Evolutionary conservation across 768 basidiomycete genomes (phyloP), one percentile per base, ranked within the genome.

Genomic region (Collybia sordida): DNA sequence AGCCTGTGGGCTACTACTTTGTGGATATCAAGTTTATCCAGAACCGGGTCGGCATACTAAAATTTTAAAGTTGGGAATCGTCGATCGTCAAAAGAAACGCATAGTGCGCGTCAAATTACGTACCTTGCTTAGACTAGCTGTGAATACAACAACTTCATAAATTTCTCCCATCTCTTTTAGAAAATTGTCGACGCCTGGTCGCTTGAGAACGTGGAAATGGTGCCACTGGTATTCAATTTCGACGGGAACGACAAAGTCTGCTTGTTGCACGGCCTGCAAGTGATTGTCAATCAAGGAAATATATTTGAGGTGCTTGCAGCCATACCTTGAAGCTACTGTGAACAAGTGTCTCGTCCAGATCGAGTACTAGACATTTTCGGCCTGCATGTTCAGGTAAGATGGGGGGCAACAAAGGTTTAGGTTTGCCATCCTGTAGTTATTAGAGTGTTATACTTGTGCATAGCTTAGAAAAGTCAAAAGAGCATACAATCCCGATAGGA

Each of bases 211-310:
- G 69, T 98, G 97, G 57, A 98, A 94, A 61, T 99, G 97, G 67
- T 99, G 97, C 83, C 89, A 93, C 63, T 96, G 89, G 56, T 89
- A 93, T 63, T 99, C 97, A 52, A 99, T 99, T 70, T 98, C 97
- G 23, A 99, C 97, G 1, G 97, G 97, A 3, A 99, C 96, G 56
- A 98, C 89, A 69, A 93, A 99, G 74, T 99, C 97, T 19, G 96
- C 93, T 58, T 91, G 88, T 52, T 78, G 80, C 56, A 98, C 90
- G 47, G 94, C 89, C 94, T 98, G 64, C 42, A 43, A 35, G 34
- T 21, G 8, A 3, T 40, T 17, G 31, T 31, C 3, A 47, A 14
- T 42, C 18, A 38, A 47, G 45, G 54, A 48, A 50, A 42, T 47
- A 22, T 19, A 34, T 37, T 9, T 40, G 36, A 34, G 43, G 52